Evolutionary conservation across 2,329 filamentous ascomycete species (phyloP), one percentile per base, ranked within the genome.

Genomic region (Aotearoamyces nothofagi): DNA sequence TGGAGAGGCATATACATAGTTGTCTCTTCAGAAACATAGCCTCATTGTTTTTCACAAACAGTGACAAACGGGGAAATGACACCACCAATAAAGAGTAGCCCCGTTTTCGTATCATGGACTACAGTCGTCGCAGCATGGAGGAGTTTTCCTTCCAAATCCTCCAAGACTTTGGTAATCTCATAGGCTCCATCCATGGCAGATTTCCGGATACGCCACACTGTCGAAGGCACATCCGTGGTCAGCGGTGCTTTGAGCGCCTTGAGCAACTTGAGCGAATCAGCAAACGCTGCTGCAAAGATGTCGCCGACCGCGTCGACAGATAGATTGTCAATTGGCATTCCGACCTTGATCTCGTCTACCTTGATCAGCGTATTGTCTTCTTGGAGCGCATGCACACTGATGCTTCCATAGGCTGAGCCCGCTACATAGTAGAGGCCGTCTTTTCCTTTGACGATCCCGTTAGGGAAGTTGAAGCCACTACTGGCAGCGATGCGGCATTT

Each of bases 251-350:
- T 31, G 10, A 40, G 36, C 8, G 38, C 34, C 15, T 36, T 33
- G 10, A 48, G 10, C 3, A 46, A 19, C 11, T 35, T 30, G 2
- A 46, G 11, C 3, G 33, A 22, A 25, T 53, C 39, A 0, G 50
- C 48, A 25, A 53, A 39, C 1, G 36, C 43, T 13, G 47, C 45
- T 1, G 35, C 43, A 29, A 41, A 45, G 23, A 54, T 39, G 27
- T 50, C 43, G 3, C 49, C 49, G 8, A 46, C 37, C 2, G 31
- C 27, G 31, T 53, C 50, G 14, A 49, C 30, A 2, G 39, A 45
- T 4, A 53, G 29, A 26, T 53, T 52, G 31, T 53, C 50, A 5
- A 51, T 35, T 1, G 46, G 43, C 30, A 46, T 44, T 9, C 40
- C 36, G n/a, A 49, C 30, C 9, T 39, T 20, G 20, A 52, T 47